A percentile compares a stretch with the other conserved stretches of the same genome.
phyloP scores from a whole-genome alignment of 2,329 filamentous ascomycete species.

The Lasiodiplodia citricola region DNA sequence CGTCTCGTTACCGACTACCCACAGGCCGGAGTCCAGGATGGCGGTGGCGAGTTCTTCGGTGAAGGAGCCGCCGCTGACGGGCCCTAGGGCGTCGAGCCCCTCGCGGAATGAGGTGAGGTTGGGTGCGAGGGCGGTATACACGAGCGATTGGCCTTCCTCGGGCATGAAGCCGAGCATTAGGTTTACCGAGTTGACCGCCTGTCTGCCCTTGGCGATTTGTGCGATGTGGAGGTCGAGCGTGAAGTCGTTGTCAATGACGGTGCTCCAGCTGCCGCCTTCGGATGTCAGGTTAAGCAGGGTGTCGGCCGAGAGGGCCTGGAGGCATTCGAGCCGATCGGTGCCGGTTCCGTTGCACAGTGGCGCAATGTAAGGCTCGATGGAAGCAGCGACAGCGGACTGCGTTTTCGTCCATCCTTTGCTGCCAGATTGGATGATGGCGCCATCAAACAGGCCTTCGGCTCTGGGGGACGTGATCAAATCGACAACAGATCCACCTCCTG shows the following conservation, averaged over 20 bases:
- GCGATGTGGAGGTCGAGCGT: neutral
- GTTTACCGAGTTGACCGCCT: neutral
- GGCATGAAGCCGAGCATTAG: slow-evolving; percentile 16
- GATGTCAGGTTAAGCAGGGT: slow-evolving; percentile 28
- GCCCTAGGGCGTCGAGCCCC: neutral
- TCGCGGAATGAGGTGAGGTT: neutral
- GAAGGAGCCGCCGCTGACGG: neutral
- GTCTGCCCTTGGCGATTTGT: slow-evolving; percentile 1
- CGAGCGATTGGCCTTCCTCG: slow-evolving; percentile 12
- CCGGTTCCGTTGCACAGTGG: slow-evolving; percentile 37
- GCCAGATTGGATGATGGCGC: slow-evolving; percentile 47
- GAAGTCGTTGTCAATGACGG: neutral
- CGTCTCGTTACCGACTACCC: neutral
- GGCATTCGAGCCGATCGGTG: neutral
- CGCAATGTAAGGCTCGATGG: slow-evolving; percentile 37
- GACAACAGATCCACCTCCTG: slow-evolving; percentile 48
- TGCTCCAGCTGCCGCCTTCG: neutral
- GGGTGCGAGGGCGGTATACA: neutral
- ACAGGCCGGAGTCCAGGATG: neutral
- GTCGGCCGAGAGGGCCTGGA: slow-evolving; percentile 30
- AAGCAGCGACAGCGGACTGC: slow-evolving; percentile 37
- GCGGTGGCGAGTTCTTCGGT: neutral
- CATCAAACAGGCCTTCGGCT: slow-evolving; percentile 46
- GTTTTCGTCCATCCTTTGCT: slow-evolving; percentile 38
- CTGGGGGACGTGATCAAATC: slow-evolving; percentile 27